phyloP scores from a whole-genome alignment of 192 early-diverging fungal genomes.

The Gryganskiella cystojenkinii region DNA sequence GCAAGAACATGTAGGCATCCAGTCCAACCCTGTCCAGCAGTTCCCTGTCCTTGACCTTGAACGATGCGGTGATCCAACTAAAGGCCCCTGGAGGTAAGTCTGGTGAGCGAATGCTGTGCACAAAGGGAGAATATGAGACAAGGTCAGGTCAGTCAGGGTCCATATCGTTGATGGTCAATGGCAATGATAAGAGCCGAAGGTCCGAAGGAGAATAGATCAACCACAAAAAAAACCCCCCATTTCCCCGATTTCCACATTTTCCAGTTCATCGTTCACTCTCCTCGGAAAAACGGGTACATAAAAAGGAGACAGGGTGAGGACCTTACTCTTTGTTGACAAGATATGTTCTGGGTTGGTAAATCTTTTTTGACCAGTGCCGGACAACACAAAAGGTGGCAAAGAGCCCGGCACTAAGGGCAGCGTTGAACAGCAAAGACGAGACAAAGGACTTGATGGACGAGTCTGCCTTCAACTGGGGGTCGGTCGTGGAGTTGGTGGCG shows the following conservation, averaged over 20 bases:
- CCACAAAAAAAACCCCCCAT: too few relatives aligned
- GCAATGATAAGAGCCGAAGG: too few relatives aligned
- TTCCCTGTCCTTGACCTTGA: conserved; percentile 64
- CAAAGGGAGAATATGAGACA: background rate
- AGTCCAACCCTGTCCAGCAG: conserved; percentile 69
- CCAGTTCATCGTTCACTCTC: too few relatives aligned
- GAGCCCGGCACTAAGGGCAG: conserved; percentile 57
- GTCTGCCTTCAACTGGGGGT: conserved; percentile 19
- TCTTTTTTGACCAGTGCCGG: conserved; percentile 68
- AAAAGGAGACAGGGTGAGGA: background rate
- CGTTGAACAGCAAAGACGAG: conserved; percentile 78
- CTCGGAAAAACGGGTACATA: background rate
- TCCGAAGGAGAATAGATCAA: too few relatives aligned
- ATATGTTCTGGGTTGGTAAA: conserved; percentile 80
- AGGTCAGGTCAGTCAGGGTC: background rate
- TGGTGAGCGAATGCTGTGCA: conserved; percentile 61
- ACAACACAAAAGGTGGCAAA: conserved; percentile 73
- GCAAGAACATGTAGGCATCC: conserved; percentile 85
- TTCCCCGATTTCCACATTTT: too few relatives aligned
- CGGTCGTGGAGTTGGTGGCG: background rate
- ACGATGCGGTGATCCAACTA: conserved; percentile 67
- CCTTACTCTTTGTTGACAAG: conserved; percentile 67
- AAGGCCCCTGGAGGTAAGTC: conserved; percentile 62
- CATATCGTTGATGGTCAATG: too few relatives aligned
- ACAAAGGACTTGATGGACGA: conserved; percentile 72